Percentiles rank a stretch among this genome's conserved stretches.
phyloP scores from a whole-genome alignment of 2,329 filamentous ascomycete species.

The Pseudogymnoascus sp. region DNA sequence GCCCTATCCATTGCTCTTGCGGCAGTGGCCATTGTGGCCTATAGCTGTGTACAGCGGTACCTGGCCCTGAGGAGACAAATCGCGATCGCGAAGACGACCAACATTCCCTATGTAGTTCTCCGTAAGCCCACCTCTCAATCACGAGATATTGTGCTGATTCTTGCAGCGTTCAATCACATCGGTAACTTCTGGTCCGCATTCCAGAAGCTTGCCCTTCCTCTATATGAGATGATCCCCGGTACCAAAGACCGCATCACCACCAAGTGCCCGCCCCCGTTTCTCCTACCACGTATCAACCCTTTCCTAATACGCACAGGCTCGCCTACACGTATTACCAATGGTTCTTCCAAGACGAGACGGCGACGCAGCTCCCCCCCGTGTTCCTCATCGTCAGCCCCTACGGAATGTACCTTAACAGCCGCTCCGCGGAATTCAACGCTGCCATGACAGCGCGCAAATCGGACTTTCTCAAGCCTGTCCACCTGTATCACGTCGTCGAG shows the following conservation, averaged over 20 bases:
- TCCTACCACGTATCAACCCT: neutral
- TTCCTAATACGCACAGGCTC: neutral
- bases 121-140: neutral
- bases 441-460: neutral
- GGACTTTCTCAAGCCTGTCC: constrained; percentile 26
- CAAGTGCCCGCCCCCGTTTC: neutral
- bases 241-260: neutral
- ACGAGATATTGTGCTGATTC: neutral
- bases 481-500: constrained; percentile 25
- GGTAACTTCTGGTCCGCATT: constrained; percentile 1
- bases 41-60: constrained; percentile 2
- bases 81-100: constrained; percentile 5
- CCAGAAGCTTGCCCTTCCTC: neutral
- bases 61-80: neutral
- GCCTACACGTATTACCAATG: neutral
- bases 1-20: neutral
- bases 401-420: neutral
- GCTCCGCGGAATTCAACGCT: neutral
- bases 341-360: neutral
- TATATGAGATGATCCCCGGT: neutral
- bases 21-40: neutral
- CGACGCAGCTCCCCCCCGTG: neutral
- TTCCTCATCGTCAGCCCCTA: constrained; percentile 1
- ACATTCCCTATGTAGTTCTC: neutral
- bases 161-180: neutral